Evolutionary conservation across 805 yeast species (phyloP).

Genomic region (Lipomyces anomalus): DNA sequence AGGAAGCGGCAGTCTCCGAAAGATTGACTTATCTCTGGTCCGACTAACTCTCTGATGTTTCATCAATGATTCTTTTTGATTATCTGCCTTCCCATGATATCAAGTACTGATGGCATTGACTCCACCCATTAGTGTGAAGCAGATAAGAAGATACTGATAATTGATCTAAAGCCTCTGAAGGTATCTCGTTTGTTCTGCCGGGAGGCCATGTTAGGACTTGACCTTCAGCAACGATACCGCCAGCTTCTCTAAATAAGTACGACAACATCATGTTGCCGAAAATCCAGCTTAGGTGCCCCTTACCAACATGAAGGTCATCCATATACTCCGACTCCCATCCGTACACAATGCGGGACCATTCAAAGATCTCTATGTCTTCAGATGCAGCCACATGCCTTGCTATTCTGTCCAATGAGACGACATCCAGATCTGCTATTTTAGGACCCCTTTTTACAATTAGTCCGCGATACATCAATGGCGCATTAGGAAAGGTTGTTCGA

Average conservation of each 20-base stretch:
- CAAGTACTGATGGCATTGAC: not conserved
- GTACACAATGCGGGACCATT: conserved; percentile 8
- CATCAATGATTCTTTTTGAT: too few relatives aligned
- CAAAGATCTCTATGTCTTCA: conserved; percentile 9
- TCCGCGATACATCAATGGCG: conserved; percentile 13
- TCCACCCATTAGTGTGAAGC: not conserved
- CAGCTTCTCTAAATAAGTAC: conserved; percentile 17
- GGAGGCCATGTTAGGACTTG: not conserved
- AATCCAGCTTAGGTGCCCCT: conserved; percentile 11
- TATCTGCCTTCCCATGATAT: not conserved
- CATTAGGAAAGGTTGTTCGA: conserved; percentile 5
- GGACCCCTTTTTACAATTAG: not conserved
- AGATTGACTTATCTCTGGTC: too few relatives aligned
- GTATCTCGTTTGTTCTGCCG: not conserved
- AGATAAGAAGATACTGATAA: not conserved
- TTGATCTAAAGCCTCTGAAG: too few relatives aligned
- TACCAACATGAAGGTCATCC: conserved; percentile 6
- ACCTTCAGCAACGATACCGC: conserved; percentile 7
- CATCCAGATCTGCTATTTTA: not conserved
- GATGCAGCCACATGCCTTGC: conserved; percentile 3
- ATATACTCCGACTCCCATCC: conserved; percentile 3
- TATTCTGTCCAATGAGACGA: conserved; percentile 8
- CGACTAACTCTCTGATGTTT: too few relatives aligned
- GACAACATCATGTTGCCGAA: conserved; percentile 13
- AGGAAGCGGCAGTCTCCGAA: too few relatives aligned